These are phyloP conservation scores for Fragaria nilgerrensis DNA, from an alignment of 306 rosid genomes.

Conservation along the genomic window DNA sequence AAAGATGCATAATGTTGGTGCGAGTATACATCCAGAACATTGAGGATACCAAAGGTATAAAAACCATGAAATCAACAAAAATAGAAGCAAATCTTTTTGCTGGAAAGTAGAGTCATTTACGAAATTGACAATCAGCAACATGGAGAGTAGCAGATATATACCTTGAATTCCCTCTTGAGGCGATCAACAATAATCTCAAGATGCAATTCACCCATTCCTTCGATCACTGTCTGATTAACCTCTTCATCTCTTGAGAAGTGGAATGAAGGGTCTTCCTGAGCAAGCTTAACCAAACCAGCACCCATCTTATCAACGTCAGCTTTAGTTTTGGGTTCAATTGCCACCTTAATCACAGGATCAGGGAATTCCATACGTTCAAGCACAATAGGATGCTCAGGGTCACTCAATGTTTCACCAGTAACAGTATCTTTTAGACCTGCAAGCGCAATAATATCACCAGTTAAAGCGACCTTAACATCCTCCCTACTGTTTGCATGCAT, in stretches of 20 bases:
- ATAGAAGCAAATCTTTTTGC: not conserved
- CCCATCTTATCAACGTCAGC: conserved; percentile 97
- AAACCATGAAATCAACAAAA: not conserved
- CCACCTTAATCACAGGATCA: conserved; percentile 98
- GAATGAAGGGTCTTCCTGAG: conserved; percentile 98
- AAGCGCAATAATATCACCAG: conserved; percentile 91
- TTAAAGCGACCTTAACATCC: conserved; percentile 83
- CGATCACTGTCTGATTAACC: conserved; percentile 94
- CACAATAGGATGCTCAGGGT: conserved; percentile 64
- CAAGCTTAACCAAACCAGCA: conserved; percentile 81
- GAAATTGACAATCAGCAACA: conserved; percentile 6
- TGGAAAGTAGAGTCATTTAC: not conserved
- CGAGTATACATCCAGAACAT: not conserved
- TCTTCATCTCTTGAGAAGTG: conserved; percentile 97
- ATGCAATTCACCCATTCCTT: conserved; percentile 99
- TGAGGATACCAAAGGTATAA: not conserved
- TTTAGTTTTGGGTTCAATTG: conserved; percentile 98
- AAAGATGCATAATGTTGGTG: not conserved
- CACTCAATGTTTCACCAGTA: conserved; percentile 91
- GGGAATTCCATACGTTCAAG: conserved; percentile 99
- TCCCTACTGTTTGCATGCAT: conserved; percentile 98
- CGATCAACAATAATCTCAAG: conserved; percentile 96
- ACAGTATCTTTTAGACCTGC: conserved; percentile 93
- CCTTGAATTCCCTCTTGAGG: conserved; percentile 96
- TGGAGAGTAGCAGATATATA: conserved; percentile 27